Percentiles rank a stretch among this genome's conserved stretches.
phyloP scores from a whole-genome alignment of 805 yeast species.

The Starmerella bombicola region DNA sequence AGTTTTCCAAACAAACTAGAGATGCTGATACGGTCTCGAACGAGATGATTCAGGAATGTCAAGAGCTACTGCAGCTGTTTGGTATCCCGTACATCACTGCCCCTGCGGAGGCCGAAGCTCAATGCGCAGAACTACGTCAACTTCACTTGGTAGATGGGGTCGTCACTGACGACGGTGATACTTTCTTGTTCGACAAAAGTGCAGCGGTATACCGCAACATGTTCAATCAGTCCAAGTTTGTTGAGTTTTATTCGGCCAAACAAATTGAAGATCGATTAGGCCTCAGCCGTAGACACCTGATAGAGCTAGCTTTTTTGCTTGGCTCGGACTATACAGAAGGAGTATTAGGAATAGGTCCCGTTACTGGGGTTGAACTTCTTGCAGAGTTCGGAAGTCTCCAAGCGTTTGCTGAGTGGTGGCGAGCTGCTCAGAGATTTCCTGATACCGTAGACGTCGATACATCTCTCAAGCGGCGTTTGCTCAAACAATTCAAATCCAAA shows the following conservation, averaged over 20 bases:
- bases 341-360: conserved; percentile 86
- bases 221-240: conserved; percentile 87
- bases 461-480: conserved; percentile 36
- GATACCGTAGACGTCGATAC: conserved; percentile 30
- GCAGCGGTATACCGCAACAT: conserved; percentile 69
- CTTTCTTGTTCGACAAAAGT: conserved; percentile 78
- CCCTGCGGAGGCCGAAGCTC: conserved; percentile 99
- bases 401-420: conserved; percentile 47
- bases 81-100: conserved; percentile 94
- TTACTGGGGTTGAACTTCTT: conserved; percentile 73
- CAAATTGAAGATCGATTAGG: conserved; percentile 56
- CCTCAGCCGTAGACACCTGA: conserved; percentile 47
- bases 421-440: conserved; percentile 32
- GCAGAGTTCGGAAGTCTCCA: conserved; percentile 58
- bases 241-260: conserved; percentile 59
- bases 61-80: conserved; percentile 70
- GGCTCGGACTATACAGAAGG: conserved; percentile 97
- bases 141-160: conserved; percentile 81
- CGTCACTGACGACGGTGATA: conserved; percentile 94
- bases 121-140: conserved; percentile 70
- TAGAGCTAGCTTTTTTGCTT: conserved; percentile 67
- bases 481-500: conserved; percentile 48
- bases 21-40: conserved; percentile 87
- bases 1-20: conserved; percentile 54
- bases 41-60: conserved; percentile 79